Conservation (phyloP, 179 eudicot genomes). For the Heliamphora ciliata region DNA sequence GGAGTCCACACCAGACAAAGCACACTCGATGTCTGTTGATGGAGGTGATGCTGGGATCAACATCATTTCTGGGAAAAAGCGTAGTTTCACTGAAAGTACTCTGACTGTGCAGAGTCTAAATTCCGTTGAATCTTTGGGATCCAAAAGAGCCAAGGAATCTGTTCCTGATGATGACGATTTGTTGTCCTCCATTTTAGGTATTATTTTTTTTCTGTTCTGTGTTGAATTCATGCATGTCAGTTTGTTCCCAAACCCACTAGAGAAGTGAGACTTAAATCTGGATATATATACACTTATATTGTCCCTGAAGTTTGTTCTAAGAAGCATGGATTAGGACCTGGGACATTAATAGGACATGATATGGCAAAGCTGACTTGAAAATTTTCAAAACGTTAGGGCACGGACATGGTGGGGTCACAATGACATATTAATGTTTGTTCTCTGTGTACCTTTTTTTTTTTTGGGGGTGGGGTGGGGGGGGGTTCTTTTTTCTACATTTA, state of each 20-base stretch:
- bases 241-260: background rate
- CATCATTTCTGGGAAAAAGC: constrained; percentile 54
- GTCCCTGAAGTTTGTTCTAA: background rate
- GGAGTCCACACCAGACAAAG: constrained; percentile 49
- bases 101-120: constrained; percentile 66
- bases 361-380: background rate
- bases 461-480: too few species aligned
- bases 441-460: background rate
- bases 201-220: background rate
- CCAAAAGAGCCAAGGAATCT: constrained; percentile 52
- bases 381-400: background rate
- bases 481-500: background rate
- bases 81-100: constrained; percentile 84
- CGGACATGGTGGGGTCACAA: background rate
- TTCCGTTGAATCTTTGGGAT: constrained; percentile 60
- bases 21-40: constrained; percentile 24
- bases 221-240: background rate
- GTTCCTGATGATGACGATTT: constrained; percentile 91
- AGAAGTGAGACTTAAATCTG: background rate
- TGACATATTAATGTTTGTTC: background rate
- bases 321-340: background rate
- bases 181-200: constrained; percentile 92
- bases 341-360: background rate
- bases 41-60: constrained; percentile 38
- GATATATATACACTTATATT: too few species aligned